Evolutionary conservation across 805 yeast genomes (phyloP).

Genomic region (Cyberlindnera galapagoensis): DNA sequence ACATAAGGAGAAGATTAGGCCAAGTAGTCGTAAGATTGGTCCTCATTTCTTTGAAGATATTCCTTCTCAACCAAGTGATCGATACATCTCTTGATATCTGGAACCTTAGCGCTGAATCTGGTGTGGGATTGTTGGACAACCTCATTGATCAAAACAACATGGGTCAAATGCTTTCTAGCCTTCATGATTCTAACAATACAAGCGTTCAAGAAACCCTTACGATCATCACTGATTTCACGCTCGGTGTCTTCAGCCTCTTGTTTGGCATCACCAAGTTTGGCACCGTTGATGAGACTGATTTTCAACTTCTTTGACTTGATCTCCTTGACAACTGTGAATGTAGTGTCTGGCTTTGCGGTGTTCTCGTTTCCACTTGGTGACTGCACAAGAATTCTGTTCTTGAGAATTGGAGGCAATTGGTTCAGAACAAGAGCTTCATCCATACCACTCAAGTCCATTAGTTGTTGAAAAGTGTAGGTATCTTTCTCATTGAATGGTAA

Average conservation of each 20-base stretch:
- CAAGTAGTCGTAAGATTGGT: slow-evolving; percentile 70
- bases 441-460: slow-evolving; percentile 63
- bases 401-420: slow-evolving; percentile 74
- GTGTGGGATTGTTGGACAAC: slow-evolving; percentile 76
- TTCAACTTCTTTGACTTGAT: slow-evolving; percentile 80
- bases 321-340: slow-evolving; percentile 66
- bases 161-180: slow-evolving; percentile 75
- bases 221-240: slow-evolving; percentile 78
- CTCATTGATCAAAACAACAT: slow-evolving; percentile 77
- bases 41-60: slow-evolving; percentile 70
- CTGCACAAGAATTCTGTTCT: slow-evolving; percentile 67
- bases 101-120: slow-evolving; percentile 78
- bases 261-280: slow-evolving; percentile 46
- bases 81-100: slow-evolving; percentile 82
- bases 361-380: slow-evolving; percentile 55
- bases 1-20: slow-evolving; percentile 38
- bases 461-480: slow-evolving; percentile 50
- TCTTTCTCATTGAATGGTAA: slow-evolving; percentile 74
- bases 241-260: slow-evolving; percentile 70
- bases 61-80: slow-evolving; percentile 82
- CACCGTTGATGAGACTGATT: slow-evolving; percentile 67
- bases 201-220: slow-evolving; percentile 82
- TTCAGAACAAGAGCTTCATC: slow-evolving; percentile 60
- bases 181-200: slow-evolving; percentile 96
- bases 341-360: slow-evolving; percentile 45